Conservation (phyloP, 805 yeast genomes). For the Cephaloascus fragrans region DNA sequence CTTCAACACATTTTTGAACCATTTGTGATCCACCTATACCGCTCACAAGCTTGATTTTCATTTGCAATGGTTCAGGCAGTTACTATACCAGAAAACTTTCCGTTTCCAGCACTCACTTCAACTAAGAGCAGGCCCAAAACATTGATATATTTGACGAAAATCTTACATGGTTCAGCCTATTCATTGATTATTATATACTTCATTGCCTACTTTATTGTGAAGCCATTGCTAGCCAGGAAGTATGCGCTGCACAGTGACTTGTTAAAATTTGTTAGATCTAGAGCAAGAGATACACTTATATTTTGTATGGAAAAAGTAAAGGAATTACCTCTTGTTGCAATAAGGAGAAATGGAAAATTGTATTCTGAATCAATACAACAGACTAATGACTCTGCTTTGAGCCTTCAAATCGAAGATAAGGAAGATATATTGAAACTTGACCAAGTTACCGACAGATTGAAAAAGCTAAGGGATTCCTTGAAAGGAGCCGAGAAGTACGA, state of each 20-base stretch:
- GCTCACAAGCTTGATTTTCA: too few relatives aligned
- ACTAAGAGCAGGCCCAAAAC: constrained; percentile 12
- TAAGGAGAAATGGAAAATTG: constrained; percentile 26
- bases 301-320: constrained; percentile 16
- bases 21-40: too few relatives aligned
- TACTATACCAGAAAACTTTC: constrained; percentile 20
- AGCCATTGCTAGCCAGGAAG: constrained; percentile 28
- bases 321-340: constrained; percentile 28
- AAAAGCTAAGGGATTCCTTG: constrained; percentile 1
- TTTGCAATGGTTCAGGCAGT: constrained; percentile 11
- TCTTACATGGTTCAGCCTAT: constrained; percentile 25
- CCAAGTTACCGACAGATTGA: neutral
- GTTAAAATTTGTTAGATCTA: constrained; percentile 4
- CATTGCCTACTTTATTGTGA: constrained; percentile 20
- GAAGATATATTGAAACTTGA: constrained; percentile 3
- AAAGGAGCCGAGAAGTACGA: constrained; percentile 9
- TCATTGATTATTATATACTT: constrained; percentile 16
- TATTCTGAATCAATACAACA: constrained; percentile 23
- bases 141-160: constrained; percentile 12
- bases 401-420: too few relatives aligned
- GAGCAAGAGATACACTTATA: constrained; percentile 9
- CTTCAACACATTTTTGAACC: too few relatives aligned
- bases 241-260: constrained; percentile 28
- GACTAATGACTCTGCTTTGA: constrained; percentile 8
- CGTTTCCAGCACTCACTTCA: neutral